A percentile compares a stretch with the other conserved stretches of the same genome.
phyloP scores from a whole-genome alignment of 2,329 filamentous ascomycete genomes.

The Phialophora macrospora region DNA sequence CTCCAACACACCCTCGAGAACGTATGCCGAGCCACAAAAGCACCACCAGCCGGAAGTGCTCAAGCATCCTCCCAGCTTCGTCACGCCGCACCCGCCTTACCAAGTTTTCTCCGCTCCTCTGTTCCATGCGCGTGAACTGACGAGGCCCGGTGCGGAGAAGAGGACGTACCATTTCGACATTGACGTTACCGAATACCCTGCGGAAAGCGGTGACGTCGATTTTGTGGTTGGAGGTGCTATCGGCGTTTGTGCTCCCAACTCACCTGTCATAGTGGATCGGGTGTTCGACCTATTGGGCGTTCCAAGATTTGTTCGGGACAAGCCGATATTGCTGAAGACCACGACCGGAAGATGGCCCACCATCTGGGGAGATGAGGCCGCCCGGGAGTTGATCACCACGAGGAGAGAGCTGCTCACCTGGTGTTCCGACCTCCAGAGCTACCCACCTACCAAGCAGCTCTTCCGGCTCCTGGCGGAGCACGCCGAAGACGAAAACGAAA shows the following conservation, averaged over 20 bases:
- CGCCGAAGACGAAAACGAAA: constrained; percentile 77
- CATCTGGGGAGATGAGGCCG: constrained; percentile 90
- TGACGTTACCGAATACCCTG: constrained; percentile 92
- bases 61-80: constrained; percentile 79
- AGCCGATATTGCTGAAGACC: constrained; percentile 78
- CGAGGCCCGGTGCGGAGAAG: constrained; percentile 87
- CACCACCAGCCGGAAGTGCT: constrained; percentile 22
- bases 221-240: constrained; percentile 97
- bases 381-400: constrained; percentile 86
- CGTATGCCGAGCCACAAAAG: constrained; percentile 20
- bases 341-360: constrained; percentile 89
- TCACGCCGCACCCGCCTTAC: constrained; percentile 93
- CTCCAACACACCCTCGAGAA: constrained; percentile 17
- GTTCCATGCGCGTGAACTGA: constrained; percentile 82
- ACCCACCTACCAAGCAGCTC: constrained; percentile 85
- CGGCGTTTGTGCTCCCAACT: constrained; percentile 88
- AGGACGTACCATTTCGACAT: constrained; percentile 97
- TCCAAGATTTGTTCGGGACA: constrained; percentile 81
- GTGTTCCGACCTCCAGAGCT: constrained; percentile 93
- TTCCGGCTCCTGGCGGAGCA: constrained; percentile 86
- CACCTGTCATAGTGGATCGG: constrained; percentile 75
- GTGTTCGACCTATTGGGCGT: constrained; percentile 81
- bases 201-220: constrained; percentile 77
- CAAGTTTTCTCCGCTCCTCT: constrained; percentile 89
- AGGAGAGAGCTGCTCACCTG: constrained; percentile 90